Conservation (phyloP, 331 rosid species). For the Malus hybrid region DNA sequence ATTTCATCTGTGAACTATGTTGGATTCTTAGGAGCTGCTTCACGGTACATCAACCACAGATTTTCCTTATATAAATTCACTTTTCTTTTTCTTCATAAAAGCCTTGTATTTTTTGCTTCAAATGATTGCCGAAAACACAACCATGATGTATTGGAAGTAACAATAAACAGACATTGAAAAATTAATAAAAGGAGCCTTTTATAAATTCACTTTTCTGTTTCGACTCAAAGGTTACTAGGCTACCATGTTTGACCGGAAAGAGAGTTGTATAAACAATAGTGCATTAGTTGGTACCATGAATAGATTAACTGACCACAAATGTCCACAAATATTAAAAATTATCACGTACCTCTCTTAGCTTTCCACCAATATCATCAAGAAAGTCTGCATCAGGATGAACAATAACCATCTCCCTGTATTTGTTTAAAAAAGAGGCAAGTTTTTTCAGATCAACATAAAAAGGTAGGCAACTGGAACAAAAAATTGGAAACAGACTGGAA, state of each 20-base stretch:
- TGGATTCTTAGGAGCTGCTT: no score
- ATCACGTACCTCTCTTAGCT: conserved; percentile 71
- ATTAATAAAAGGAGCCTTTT: no score
- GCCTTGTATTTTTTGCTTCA: no score
- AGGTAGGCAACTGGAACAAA: neutral
- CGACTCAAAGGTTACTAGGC: neutral
- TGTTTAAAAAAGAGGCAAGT: neutral
- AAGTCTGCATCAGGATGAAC: conserved; percentile 90
- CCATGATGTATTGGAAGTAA: neutral
- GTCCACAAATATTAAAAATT: neutral
- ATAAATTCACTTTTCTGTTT: neutral
- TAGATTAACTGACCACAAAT: neutral
- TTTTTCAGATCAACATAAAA: neutral
- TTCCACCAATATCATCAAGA: conserved; percentile 89
- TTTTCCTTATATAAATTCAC: no score
- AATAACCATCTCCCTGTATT: conserved; percentile 79
- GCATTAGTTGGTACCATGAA: neutral
- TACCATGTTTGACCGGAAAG: neutral
- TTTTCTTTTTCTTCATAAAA: no score
- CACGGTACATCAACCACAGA: no score
- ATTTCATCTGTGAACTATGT: no score
- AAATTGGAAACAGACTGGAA: neutral
- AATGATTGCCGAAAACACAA: no score
- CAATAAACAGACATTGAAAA: neutral
- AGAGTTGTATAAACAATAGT: neutral